Evolutionary conservation across 129 eudicot species (phyloP).

Genomic region (Escallonia rubra): DNA sequence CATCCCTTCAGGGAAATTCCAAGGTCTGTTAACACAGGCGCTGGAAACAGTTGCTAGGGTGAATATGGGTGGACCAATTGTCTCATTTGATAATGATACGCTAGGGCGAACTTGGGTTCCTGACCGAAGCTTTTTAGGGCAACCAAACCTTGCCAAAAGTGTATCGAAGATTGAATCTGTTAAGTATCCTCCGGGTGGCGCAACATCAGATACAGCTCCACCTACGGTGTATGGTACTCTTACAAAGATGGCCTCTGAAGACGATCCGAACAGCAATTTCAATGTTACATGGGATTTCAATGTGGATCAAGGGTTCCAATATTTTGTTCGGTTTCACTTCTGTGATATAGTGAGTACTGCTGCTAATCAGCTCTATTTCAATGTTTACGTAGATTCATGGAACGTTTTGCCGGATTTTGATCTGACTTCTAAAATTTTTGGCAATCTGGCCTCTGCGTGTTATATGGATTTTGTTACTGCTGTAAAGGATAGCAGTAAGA

Average conservation of each 20-base stretch:
- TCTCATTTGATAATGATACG: slow-evolving; percentile 53
- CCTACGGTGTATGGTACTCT: slow-evolving; percentile 64
- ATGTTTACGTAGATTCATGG: slow-evolving; percentile 43
- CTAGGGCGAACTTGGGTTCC: slow-evolving; percentile 68
- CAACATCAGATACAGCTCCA: slow-evolving; percentile 62
- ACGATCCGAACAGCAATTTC: slow-evolving; percentile 48
- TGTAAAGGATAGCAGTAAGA: slow-evolving; percentile 5
- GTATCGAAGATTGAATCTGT: slow-evolving; percentile 27
- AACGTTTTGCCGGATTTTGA: slow-evolving; percentile 42
- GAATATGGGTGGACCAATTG: slow-evolving; percentile 83
- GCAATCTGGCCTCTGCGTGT: slow-evolving; percentile 36
- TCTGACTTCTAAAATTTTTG: slow-evolving; percentile 8
- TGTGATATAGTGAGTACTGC: slow-evolving; percentile 64
- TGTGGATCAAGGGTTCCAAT: slow-evolving; percentile 65
- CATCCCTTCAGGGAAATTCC: slow-evolving; percentile 34
- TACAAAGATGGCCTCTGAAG: slow-evolving; percentile 36
- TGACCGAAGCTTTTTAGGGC: slow-evolving; percentile 35
- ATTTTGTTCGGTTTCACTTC: slow-evolving; percentile 66
- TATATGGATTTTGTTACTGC: slow-evolving; percentile 51
- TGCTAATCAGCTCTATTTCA: slow-evolving; percentile 42
- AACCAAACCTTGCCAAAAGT: slow-evolving; percentile 24
- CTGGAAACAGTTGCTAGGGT: slow-evolving; percentile 58
- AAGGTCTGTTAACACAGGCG: slow-evolving; percentile 45
- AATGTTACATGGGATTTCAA: slow-evolving; percentile 75
- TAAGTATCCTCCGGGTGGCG: slow-evolving; percentile 38